Percentiles rank a stretch among this genome's conserved stretches.
Conservation (phyloP, 305 asterid genomes). For the Rubia peregrina region DNA sequence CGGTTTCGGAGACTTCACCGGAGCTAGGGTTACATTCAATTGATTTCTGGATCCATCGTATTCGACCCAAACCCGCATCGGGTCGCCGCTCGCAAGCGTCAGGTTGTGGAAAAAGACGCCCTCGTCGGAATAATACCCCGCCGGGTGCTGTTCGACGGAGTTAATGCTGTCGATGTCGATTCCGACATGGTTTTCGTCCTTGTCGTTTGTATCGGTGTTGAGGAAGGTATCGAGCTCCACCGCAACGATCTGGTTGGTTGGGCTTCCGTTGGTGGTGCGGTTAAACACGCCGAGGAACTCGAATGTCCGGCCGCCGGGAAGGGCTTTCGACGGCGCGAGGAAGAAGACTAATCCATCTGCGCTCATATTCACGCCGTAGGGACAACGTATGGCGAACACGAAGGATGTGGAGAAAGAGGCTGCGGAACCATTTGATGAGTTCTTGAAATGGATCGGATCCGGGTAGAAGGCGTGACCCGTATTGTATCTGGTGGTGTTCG, state of each 20-base stretch:
- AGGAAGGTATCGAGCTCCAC: constrained; percentile 44
- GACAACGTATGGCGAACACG: constrained; percentile 13
- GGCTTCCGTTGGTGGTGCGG: constrained; percentile 32
- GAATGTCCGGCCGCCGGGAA: constrained; percentile 27
- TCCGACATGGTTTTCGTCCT: constrained; percentile 46
- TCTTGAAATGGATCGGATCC: not conserved
- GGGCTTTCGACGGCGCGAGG: constrained; percentile 31
- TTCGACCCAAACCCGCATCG: constrained; percentile 3
- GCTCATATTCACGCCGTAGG: not conserved
- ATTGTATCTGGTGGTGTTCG: not conserved
- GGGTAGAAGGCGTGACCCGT: constrained; percentile 18
- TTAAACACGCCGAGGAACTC: constrained; percentile 43
- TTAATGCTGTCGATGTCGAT: constrained; percentile 32
- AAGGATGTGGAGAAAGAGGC: constrained; percentile 16
- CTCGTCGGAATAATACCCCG: constrained; percentile 19
- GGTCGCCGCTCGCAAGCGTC: constrained; percentile 26
- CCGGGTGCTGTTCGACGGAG: constrained; percentile 22
- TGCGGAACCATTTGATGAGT: not conserved
- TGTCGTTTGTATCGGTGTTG: constrained; percentile 29
- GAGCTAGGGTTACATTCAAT: constrained; percentile 44
- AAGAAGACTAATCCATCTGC: constrained; percentile 45
- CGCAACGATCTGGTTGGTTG: constrained; percentile 35
- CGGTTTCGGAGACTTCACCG: constrained; percentile 27
- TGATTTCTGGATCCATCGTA: constrained; percentile 4
- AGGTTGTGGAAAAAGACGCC: constrained; percentile 21